Evolutionary conservation across 495 filamentous ascomycete genomes (phyloP).

Genomic region (Penicillium flavigenum): DNA sequence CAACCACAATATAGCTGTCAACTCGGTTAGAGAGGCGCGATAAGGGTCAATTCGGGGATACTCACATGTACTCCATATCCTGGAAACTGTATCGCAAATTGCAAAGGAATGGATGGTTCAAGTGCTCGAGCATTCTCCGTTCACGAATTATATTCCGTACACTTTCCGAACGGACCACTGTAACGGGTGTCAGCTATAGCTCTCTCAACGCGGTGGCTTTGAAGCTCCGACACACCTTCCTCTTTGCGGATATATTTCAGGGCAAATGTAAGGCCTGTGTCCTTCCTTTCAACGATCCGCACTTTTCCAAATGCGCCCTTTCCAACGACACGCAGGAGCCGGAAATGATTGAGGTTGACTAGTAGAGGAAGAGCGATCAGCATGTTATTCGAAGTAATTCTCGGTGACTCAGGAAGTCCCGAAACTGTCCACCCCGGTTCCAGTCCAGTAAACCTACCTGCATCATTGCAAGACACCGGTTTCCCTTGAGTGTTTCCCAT

Average conservation of each 20-base stretch:
- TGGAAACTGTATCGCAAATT: constrained; percentile 99
- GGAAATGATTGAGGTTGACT: constrained; percentile 98
- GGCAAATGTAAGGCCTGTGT: constrained; percentile 89
- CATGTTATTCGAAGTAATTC: constrained; percentile 2
- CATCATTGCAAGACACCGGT: constrained; percentile 85
- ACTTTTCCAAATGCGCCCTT: constrained; percentile 99
- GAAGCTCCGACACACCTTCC: constrained; percentile 66
- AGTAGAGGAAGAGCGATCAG: constrained; percentile 13
- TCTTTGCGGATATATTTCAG: constrained; percentile 99
- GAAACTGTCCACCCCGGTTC: neutral
- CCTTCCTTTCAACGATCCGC: constrained; percentile 95
- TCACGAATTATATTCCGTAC: constrained; percentile 98
- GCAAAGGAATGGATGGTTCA: constrained; percentile 97
- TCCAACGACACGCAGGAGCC: constrained; percentile 89
- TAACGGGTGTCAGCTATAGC: constrained; percentile 6
- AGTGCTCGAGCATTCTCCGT: constrained; percentile 93
- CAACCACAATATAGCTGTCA: constrained; percentile 89
- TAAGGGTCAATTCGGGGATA: constrained; percentile 5
- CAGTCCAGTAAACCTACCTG: constrained; percentile 64
- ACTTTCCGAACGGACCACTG: constrained; percentile 95
- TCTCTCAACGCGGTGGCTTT: constrained; percentile 1
- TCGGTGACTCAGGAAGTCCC: neutral
- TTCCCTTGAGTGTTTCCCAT: constrained; percentile 98
- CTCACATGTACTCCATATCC: constrained; percentile 97
- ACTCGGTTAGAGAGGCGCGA: constrained; percentile 23